These are phyloP conservation scores for Oryza punctata DNA, from an alignment of 176 grass and related monocot species.

Conservation along the genomic window DNA sequence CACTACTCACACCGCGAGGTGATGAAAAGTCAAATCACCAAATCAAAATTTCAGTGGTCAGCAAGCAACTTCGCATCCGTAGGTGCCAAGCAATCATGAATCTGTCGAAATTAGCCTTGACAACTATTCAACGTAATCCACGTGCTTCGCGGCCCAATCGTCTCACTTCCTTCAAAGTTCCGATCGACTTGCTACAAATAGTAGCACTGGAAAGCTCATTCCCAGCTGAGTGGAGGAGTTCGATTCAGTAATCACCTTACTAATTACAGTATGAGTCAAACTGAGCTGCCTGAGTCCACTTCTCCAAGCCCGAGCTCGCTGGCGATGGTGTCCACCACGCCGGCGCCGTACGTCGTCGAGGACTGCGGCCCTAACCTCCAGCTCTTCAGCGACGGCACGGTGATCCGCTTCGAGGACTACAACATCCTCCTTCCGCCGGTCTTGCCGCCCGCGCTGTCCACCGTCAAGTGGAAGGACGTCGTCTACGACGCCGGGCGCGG, in stretches of 20 bases:
- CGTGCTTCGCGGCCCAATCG: neutral
- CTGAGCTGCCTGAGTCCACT: neutral
- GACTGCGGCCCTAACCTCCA: neutral
- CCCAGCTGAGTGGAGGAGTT: no score
- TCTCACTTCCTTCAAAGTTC: neutral
- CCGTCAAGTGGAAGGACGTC: slow-evolving; percentile 32
- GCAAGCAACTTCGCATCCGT: neutral
- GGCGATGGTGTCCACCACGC: slow-evolving; percentile 17
- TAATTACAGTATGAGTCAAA: neutral
- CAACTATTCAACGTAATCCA: neutral
- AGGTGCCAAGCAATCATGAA: neutral
- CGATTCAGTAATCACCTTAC: no score
- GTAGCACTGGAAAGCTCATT: neutral
- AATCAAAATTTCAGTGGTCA: neutral
- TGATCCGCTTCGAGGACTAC: neutral
- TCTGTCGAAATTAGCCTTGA: neutral
- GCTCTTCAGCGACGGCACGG: slow-evolving; percentile 42
- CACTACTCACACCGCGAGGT: no score
- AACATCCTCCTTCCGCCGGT: neutral
- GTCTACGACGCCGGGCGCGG: slow-evolving; percentile 15
- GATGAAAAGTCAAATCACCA: no score
- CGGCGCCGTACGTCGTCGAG: slow-evolving; percentile 25
- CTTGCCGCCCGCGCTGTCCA: neutral
- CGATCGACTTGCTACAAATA: neutral
- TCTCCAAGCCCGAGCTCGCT: neutral